Percentiles rank a stretch among this genome's conserved stretches.
Evolutionary conservation across 2,329 filamentous ascomycete genomes (phyloP).

Genomic region (Colletotrichum melonis): DNA sequence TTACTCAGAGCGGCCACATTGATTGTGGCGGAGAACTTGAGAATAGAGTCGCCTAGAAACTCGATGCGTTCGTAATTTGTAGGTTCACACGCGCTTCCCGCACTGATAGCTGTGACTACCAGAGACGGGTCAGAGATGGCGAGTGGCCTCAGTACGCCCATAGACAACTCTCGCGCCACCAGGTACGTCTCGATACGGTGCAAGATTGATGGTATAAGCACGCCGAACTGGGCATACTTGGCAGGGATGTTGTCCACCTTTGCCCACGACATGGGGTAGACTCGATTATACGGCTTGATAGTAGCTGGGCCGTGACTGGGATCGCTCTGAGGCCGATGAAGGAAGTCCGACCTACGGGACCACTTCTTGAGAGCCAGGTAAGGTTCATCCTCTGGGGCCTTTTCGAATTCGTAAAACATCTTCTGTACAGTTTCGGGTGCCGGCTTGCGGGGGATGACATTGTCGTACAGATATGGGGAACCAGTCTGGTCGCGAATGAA

Average conservation of each 20-base stretch:
- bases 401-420: constrained; percentile 44
- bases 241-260: constrained; percentile 60
- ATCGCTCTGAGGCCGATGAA: constrained; percentile 53
- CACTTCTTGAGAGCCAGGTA: constrained; percentile 63
- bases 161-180: constrained; percentile 69
- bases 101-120: constrained; percentile 75
- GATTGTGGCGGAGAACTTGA: constrained; percentile 79
- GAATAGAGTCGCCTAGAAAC: constrained; percentile 85
- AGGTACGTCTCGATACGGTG: constrained; percentile 75
- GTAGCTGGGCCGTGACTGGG: constrained; percentile 39
- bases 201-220: constrained; percentile 79
- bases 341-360: constrained; percentile 68
- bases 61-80: constrained; percentile 86
- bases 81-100: constrained; percentile 68
- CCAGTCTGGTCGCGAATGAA: constrained; percentile 53
- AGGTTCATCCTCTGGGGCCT: constrained; percentile 55
- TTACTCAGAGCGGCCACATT: constrained; percentile 69
- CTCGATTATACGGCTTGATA: constrained; percentile 54
- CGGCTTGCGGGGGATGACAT: constrained; percentile 58
- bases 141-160: constrained; percentile 63
- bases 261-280: constrained; percentile 61
- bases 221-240: constrained; percentile 59
- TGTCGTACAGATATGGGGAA: constrained; percentile 55
- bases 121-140: constrained; percentile 61
- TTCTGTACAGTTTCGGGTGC: constrained; percentile 50